These are phyloP conservation scores for Lodderomyces margitis DNA, from an alignment of 1,139 yeast species.

Conservation along the genomic window DNA sequence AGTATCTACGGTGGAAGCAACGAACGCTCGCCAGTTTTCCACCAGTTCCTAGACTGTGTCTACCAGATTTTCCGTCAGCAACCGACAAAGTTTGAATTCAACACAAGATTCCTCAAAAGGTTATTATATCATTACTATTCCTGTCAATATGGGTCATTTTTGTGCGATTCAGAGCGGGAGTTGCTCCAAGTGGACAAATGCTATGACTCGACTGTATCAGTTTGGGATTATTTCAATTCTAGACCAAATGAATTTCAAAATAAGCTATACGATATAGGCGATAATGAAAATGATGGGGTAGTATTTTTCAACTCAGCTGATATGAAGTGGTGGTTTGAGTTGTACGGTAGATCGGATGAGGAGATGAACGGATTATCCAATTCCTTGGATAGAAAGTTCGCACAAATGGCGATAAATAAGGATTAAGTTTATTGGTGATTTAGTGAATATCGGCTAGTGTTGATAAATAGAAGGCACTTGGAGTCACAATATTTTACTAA, in stretches of 20 bases:
- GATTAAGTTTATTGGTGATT: background rate
- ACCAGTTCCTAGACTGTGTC: slow-evolving; percentile 87
- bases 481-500: too few species aligned
- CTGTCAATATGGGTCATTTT: slow-evolving; percentile 91
- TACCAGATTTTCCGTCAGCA: slow-evolving; percentile 74
- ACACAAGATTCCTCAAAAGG: slow-evolving; percentile 81
- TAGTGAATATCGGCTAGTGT: background rate
- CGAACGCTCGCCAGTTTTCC: slow-evolving; percentile 83
- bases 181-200: slow-evolving; percentile 33
- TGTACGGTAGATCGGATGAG: slow-evolving; percentile 71
- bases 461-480: too few species aligned
- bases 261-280: slow-evolving; percentile 31
- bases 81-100: slow-evolving; percentile 77
- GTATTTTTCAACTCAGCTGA: slow-evolving; percentile 66
- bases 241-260: slow-evolving; percentile 71
- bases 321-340: slow-evolving; percentile 84
- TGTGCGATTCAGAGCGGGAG: slow-evolving; percentile 74
- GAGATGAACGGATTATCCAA: slow-evolving; percentile 72
- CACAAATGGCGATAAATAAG: slow-evolving; percentile 28
- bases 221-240: slow-evolving; percentile 91
- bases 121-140: slow-evolving; percentile 85
- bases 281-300: slow-evolving; percentile 42
- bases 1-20: slow-evolving; percentile 38
- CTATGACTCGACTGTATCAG: slow-evolving; percentile 60
- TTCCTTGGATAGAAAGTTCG: slow-evolving; percentile 43